phyloP scores from a whole-genome alignment of 495 filamentous ascomycete species.

The Schizothecium vesticola region DNA sequence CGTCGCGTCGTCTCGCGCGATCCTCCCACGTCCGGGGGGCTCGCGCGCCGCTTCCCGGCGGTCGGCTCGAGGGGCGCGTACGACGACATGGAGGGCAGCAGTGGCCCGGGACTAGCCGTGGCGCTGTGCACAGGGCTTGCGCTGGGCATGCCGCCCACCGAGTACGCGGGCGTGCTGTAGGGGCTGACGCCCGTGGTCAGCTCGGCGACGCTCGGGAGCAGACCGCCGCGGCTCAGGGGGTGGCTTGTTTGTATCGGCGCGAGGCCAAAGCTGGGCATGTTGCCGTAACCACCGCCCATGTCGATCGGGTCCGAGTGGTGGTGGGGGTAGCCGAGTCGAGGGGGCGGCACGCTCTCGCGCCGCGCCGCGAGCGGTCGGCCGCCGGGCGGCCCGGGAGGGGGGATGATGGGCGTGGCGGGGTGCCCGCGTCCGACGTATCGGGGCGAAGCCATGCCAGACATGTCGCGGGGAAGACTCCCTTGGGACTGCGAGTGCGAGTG shows the following conservation, averaged over 20 bases:
- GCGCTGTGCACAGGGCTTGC: conserved; percentile 34
- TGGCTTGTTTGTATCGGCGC: conserved; percentile 39
- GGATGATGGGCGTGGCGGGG: conserved; percentile 15
- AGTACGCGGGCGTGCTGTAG: conserved; percentile 50
- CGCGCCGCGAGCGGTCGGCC: conserved; percentile 31
- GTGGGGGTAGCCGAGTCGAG: conserved; percentile 27
- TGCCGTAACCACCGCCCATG: background rate
- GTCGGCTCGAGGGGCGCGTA: conserved; percentile 24
- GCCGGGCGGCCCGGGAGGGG: conserved; percentile 16
- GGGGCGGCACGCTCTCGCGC: conserved; percentile 41
- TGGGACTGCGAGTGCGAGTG: conserved; percentile 47
- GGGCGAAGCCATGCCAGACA: conserved; percentile 28
- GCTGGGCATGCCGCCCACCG: conserved; percentile 29
- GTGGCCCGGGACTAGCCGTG: conserved; percentile 39
- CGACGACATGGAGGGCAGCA: conserved; percentile 32
- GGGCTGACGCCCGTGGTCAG: conserved; percentile 52
- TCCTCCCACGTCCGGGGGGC: conserved; percentile 29
- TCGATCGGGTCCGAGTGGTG: background rate
- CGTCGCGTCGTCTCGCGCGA: conserved; percentile 41
- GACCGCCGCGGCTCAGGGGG: conserved; percentile 24
- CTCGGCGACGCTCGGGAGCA: conserved; percentile 49
- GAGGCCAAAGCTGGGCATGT: conserved; percentile 26
- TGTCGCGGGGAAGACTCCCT: conserved; percentile 37
- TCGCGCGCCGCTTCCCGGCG: conserved; percentile 33
- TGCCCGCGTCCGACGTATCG: conserved; percentile 30